Base-by-base conservation (phyloP, 176 grass and related monocot genomes). In the Lolium multiflorum region DNA sequence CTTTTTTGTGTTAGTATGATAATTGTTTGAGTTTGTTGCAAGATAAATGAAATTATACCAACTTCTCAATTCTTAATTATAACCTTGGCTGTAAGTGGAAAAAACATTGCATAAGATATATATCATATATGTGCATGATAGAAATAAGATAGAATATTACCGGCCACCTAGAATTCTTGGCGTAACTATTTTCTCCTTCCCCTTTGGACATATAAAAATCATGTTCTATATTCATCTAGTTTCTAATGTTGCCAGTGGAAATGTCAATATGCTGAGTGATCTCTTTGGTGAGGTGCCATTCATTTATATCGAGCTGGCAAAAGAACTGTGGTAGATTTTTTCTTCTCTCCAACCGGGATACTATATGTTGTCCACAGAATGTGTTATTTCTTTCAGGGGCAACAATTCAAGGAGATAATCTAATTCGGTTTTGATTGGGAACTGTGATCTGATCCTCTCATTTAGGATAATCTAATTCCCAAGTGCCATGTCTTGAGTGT, bases 141-240 rank as follows among this genome's bases (percentile, higher is more conserved):
- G 35, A 43, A 21, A 71, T 44, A n/a, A 44, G 67, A 71, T n/a
- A 39, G 67, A 43, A 43, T 43, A 20, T 71, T 71, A 71, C 39
- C 18, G 68, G 38, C 18, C 68, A 8, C 68, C 68, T 46, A 21
- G 38, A 46, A 71, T 71, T 71, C 39, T 46, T 71, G 68, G 68
- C 17, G 68, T 71, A 71, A 20, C 38, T 71, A 71, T 1, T 71
- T 71, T 71, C 68, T 71, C 68, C 68, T 71, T 46, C 68, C 39
- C 39, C 68, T 10, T 7, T 71, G 68, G 68, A 71, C 68, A 71
- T 71, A 20, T 46, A 71, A 46, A 71, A 71, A 46, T 71, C 39
- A 7, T 11, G 39, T 71, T 71, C 9, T 6, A 71, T 71, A n/a
- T 71, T 46, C 68, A 46, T 71, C 38, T 71, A 71, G 39, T 46